phyloP scores from a whole-genome alignment of 306 rosid species.

The Cicer yamashitae region DNA sequence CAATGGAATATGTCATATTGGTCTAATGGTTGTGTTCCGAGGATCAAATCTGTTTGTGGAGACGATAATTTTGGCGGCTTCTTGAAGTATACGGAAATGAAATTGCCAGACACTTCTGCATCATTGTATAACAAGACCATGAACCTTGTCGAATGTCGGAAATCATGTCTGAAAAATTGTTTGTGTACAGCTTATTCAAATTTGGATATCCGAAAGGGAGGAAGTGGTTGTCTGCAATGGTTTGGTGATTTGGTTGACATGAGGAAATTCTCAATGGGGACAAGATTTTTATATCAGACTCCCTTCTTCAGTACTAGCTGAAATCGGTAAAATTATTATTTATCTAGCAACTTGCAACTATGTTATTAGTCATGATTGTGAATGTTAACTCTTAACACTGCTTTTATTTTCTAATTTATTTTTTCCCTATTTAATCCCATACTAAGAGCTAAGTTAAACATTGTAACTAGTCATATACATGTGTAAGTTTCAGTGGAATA shows the following conservation, averaged over 20 bases:
- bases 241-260: slow-evolving; percentile 23
- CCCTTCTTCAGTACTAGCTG: slow-evolving; percentile 42
- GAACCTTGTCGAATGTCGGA: slow-evolving; percentile 40
- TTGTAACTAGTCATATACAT: background rate
- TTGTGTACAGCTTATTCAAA: slow-evolving; percentile 47
- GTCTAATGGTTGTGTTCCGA: slow-evolving; percentile 36
- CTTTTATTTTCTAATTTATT: background rate
- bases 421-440: background rate
- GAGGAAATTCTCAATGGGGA: slow-evolving; percentile 35
- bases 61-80: slow-evolving; percentile 6
- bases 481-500: background rate
- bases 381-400: background rate
- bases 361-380: background rate
- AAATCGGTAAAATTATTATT: no score
- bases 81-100: background rate
- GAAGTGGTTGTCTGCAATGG: slow-evolving; percentile 53
- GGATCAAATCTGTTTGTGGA: background rate
- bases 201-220: slow-evolving; percentile 29
- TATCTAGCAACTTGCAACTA: no score
- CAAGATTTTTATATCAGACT: slow-evolving; percentile 50
- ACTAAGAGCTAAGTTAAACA: background rate
- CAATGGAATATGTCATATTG: slow-evolving; percentile 40
- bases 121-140: slow-evolving; percentile 26
- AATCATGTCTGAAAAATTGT: slow-evolving; percentile 37
- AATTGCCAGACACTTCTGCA: slow-evolving; percentile 48